A percentile compares a stretch with the other conserved stretches of the same genome.
These are phyloP conservation scores for Plasmodium sp. DNA, from an alignment of 169 alveolate genomes.

Conservation along the genomic window DNA sequence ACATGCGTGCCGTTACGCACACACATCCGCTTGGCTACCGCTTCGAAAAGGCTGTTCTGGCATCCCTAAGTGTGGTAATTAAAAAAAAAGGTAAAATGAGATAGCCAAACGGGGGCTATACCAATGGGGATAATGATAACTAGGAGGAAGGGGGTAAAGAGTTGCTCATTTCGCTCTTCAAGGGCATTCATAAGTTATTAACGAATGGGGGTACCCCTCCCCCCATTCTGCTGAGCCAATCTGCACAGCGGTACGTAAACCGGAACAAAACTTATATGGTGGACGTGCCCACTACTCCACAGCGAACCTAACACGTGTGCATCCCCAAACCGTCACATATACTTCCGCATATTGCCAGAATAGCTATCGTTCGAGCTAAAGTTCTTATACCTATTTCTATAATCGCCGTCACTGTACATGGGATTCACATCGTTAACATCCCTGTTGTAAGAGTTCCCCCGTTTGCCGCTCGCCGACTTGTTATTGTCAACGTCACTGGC, in stretches of 20 bases:
- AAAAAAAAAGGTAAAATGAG: not conserved
- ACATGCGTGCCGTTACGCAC: not conserved
- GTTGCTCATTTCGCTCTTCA: not conserved
- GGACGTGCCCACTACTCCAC: not conserved
- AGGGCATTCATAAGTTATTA: not conserved
- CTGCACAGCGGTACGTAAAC: not conserved
- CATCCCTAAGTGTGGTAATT: not conserved
- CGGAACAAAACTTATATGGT: too few species aligned
- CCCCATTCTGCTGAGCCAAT: not conserved
- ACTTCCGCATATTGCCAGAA: conserved; percentile 1
- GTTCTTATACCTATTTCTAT: conserved; percentile 30
- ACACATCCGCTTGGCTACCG: not conserved
- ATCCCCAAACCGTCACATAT: not conserved
- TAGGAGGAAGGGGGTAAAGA: not conserved
- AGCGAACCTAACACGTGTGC: not conserved
- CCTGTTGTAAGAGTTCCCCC: conserved; percentile 12
- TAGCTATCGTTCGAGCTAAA: conserved; percentile 5
- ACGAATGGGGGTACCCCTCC: not conserved
- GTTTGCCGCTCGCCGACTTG: not conserved
- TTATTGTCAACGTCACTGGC: conserved; percentile 2
- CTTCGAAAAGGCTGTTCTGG: not conserved
- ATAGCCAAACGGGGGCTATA: not conserved
- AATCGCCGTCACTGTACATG: not conserved
- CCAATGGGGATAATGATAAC: not conserved
- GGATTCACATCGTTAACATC: conserved; percentile 13